Conservation (phyloP, 768 basidiomycete genomes). For the Lentinus brumalis region DNA sequence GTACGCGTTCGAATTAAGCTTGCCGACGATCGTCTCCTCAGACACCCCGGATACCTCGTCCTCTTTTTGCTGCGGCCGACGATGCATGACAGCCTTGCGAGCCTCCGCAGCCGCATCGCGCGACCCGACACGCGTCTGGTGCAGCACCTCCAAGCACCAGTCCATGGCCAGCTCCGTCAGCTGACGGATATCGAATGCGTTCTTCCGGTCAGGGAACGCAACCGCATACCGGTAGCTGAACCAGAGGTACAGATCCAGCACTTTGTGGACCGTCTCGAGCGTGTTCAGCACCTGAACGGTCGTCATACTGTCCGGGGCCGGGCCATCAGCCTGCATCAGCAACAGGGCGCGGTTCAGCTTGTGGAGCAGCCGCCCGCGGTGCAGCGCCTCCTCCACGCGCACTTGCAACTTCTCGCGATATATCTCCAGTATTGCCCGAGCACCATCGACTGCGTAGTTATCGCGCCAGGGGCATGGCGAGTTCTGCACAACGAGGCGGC, state of each 20-base stretch:
- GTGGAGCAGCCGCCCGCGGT: slow-evolving; percentile 39
- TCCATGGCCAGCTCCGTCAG: slow-evolving; percentile 71
- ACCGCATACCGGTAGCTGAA: slow-evolving; percentile 69
- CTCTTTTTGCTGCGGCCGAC: not conserved
- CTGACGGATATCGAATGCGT: slow-evolving; percentile 55
- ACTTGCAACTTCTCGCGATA: slow-evolving; percentile 48
- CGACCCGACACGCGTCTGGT: slow-evolving; percentile 4
- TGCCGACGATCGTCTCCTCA: not conserved
- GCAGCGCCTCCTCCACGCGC: slow-evolving; percentile 40
- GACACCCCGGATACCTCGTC: not conserved
- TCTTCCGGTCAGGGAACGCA: slow-evolving; percentile 59
- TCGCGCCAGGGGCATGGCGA: slow-evolving; percentile 62
- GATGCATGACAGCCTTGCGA: not conserved
- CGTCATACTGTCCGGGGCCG: not conserved
- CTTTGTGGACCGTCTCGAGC: slow-evolving; percentile 79
- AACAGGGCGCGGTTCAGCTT: slow-evolving; percentile 45
- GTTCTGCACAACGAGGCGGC: slow-evolving; percentile 47
- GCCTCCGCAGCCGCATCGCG: not conserved
- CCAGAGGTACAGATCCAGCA: slow-evolving; percentile 84
- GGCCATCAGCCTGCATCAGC: slow-evolving; percentile 29
- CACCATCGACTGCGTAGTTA: slow-evolving; percentile 30
- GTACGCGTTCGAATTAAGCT: not conserved
- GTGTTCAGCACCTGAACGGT: slow-evolving; percentile 17
- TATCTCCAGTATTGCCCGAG: slow-evolving; percentile 42
- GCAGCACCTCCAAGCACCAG: slow-evolving; percentile 46